Conservation (phyloP, 768 basidiomycete genomes). For the Mycena metata region DNA sequence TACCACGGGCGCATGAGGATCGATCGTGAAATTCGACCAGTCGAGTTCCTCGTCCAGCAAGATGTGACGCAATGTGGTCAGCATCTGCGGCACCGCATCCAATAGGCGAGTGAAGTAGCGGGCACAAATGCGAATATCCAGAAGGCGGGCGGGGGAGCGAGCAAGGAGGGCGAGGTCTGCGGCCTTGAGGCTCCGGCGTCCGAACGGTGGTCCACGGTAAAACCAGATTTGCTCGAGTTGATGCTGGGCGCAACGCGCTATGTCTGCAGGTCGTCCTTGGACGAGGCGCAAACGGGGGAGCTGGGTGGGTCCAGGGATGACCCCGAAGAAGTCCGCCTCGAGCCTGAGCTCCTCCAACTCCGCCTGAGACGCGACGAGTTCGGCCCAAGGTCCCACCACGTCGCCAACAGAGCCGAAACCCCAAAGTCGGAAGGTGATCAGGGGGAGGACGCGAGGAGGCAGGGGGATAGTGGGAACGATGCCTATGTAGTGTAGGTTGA, state of each 20-base stretch:
- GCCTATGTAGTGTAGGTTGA: neutral
- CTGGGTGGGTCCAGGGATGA: neutral
- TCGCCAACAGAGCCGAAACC: neutral
- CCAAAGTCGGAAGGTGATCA: neutral
- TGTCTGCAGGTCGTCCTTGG: neutral
- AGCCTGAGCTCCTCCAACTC: neutral
- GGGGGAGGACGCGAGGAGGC: neutral
- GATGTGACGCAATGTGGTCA: neutral
- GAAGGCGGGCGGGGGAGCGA: neutral
- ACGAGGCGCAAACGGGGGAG: neutral
- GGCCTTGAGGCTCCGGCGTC: too few relatives aligned
- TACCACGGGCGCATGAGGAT: neutral
- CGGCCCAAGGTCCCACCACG: neutral
- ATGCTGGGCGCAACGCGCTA: neutral
- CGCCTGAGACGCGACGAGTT: neutral
- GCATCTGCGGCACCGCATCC: neutral
- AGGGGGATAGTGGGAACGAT: neutral
- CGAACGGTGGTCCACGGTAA: neutral
- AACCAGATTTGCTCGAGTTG: neutral
- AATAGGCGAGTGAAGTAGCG: neutral
- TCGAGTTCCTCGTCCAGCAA: neutral
- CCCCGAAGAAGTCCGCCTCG: neutral
- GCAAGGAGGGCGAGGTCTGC: neutral
- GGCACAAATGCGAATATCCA: neutral
- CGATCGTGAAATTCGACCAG: neutral